A percentile compares a stretch with the other conserved stretches of the same genome.
Evolutionary conservation across 129 eudicot species (phyloP).

Genomic region (Kitagawia praeruptora): DNA sequence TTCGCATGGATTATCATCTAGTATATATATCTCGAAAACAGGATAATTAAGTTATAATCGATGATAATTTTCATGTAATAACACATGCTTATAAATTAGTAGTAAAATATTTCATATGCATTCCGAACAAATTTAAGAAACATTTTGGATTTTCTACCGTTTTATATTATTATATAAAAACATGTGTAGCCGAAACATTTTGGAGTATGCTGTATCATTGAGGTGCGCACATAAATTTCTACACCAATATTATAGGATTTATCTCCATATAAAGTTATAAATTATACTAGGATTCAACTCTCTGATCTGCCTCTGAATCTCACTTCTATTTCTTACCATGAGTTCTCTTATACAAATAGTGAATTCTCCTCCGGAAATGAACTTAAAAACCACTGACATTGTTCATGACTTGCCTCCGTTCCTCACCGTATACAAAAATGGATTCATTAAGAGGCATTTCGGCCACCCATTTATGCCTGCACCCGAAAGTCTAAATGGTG

Average conservation of each 20-base stretch:
- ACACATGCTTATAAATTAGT: too few species aligned
- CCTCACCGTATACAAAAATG: conserved; percentile 32
- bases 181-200: too few species aligned
- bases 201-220: too few species aligned
- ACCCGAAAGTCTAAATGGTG: conserved; percentile 15
- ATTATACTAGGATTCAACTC: background rate
- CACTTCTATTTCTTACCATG: background rate
- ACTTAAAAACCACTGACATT: background rate
- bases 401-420: conserved; percentile 15
- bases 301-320: background rate
- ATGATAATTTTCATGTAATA: too few species aligned
- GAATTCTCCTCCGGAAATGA: background rate
- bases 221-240: background rate
- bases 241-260: background rate
- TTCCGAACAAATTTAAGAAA: too few species aligned
- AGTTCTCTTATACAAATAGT: background rate
- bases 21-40: too few species aligned
- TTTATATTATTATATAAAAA: too few species aligned
- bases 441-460: conserved; percentile 11
- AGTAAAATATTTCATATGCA: too few species aligned
- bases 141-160: too few species aligned
- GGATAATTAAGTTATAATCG: too few species aligned
- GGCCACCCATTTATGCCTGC: conserved; percentile 22
- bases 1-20: too few species aligned
- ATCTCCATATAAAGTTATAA: background rate